These are phyloP conservation scores for Holtermanniella nyarrowii DNA, from an alignment of 768 basidiomycete species.

Conservation along the genomic window DNA sequence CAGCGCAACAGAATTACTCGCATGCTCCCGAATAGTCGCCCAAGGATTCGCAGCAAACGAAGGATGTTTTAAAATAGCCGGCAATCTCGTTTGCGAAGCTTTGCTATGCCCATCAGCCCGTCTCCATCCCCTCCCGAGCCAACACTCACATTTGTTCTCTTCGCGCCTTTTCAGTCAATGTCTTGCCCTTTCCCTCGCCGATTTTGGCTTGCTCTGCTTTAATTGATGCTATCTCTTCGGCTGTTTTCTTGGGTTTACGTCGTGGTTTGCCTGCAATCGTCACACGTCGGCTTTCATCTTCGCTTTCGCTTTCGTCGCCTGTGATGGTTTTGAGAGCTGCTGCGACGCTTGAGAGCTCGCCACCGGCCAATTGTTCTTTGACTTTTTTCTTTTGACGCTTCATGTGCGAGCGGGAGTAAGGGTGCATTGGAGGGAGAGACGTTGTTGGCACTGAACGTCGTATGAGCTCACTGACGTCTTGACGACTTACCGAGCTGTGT, in stretches of 20 bases:
- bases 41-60: conserved; percentile 35
- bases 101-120: conserved; percentile 7
- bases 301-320: background rate
- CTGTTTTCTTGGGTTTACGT: background rate
- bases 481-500: background rate
- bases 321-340: conserved; percentile 4
- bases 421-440: conserved; percentile 9
- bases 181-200: conserved; percentile 31
- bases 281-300: background rate
- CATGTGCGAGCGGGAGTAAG: conserved; percentile 27
- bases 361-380: conserved; percentile 22
- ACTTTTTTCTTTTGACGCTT: conserved; percentile 32
- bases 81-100: conserved; percentile 19
- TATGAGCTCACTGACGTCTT: background rate
- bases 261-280: background rate
- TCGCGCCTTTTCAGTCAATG: conserved; percentile 32
- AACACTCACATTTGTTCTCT: conserved; percentile 33
- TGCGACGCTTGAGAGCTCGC: conserved; percentile 14
- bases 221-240: no score
- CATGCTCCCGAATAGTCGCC: conserved; percentile 36
- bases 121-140: background rate
- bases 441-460: conserved; percentile 1
- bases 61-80: conserved; percentile 30
- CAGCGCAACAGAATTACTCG: conserved; percentile 24
- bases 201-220: no score